Evolutionary conservation across 345 rosid species (phyloP).

Genomic region (Bruguiera gymnorhiza): DNA sequence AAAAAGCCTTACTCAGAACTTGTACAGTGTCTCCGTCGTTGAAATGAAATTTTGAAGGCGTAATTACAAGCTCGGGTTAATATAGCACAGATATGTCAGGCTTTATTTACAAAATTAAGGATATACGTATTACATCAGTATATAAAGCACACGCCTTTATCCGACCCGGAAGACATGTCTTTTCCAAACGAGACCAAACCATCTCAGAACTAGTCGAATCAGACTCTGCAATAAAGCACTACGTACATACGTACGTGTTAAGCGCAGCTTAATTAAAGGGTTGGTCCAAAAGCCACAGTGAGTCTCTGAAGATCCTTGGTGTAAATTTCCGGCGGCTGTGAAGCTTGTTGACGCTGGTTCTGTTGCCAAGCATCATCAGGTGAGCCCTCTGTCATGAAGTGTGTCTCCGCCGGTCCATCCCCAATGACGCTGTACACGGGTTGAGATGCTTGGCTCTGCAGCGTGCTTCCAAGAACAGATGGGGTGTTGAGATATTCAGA

Average conservation of each 20-base stretch:
- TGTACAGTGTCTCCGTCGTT: constrained; percentile 1
- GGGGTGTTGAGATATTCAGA: constrained; percentile 46
- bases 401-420: constrained; percentile 29
- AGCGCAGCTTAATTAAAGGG: constrained; percentile 18
- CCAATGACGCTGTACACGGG: constrained; percentile 22
- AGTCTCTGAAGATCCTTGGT: constrained; percentile 37
- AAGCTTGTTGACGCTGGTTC: constrained; percentile 22
- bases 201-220: constrained; percentile 2
- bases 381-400: constrained; percentile 23
- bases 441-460: constrained; percentile 35
- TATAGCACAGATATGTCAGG: no score
- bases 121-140: no score
- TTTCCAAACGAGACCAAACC: not conserved
- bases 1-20: constrained; percentile 16
- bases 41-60: not conserved
- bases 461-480: constrained; percentile 27
- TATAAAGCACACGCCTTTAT: no score
- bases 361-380: constrained; percentile 17
- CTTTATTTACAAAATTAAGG: no score
- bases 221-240: no score
- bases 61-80: no score
- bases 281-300: constrained; percentile 41
- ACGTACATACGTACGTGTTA: no score
- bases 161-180: no score
- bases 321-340: constrained; percentile 34